phyloP scores from a whole-genome alignment of 2,329 filamentous ascomycete species.

The Orbilia ellipsospora region DNA sequence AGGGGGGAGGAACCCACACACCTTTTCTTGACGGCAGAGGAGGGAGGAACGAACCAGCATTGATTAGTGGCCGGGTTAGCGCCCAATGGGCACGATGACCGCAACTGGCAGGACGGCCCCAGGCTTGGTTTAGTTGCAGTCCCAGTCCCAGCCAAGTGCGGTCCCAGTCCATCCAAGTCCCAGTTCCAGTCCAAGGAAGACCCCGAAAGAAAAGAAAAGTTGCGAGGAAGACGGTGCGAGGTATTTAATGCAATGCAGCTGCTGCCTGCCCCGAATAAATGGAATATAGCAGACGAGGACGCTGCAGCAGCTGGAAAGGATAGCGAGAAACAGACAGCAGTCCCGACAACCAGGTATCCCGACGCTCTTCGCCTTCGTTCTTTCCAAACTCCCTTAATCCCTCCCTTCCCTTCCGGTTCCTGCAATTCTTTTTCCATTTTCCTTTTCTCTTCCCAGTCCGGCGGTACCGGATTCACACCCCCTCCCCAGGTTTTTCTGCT shows the following conservation, averaged over 20 bases:
- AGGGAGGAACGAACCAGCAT: no score
- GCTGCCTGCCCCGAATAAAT: slow-evolving; percentile 16
- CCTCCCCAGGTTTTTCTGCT: slow-evolving; percentile 6
- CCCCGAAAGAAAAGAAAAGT: no score
- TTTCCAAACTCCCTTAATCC: slow-evolving; percentile 3
- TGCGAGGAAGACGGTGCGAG: slow-evolving; percentile 8
- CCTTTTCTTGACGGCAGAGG: slow-evolving; percentile 20
- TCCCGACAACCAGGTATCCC: slow-evolving; percentile 45
- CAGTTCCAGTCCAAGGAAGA: background rate
- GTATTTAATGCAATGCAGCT: slow-evolving; percentile 55
- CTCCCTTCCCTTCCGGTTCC: background rate
- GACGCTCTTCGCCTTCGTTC: slow-evolving; percentile 31
- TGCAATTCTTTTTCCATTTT: background rate
- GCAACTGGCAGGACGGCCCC: no score
- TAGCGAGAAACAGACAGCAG: no score
- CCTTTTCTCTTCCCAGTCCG: slow-evolving; percentile 36
- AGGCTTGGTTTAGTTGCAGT: no score
- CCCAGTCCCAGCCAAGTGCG: no score
- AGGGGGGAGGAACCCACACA: no score
- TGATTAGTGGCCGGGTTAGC: no score
- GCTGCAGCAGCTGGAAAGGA: slow-evolving; percentile 23
- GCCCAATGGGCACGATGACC: no score
- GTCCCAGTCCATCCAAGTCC: no score
- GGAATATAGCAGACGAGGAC: slow-evolving; percentile 13
- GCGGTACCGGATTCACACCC: slow-evolving; percentile 36